A percentile compares a stretch with the other conserved stretches of the same genome.
Conservation (phyloP, 352 stramenopile species). For the Aphanomyces cochlioides region DNA sequence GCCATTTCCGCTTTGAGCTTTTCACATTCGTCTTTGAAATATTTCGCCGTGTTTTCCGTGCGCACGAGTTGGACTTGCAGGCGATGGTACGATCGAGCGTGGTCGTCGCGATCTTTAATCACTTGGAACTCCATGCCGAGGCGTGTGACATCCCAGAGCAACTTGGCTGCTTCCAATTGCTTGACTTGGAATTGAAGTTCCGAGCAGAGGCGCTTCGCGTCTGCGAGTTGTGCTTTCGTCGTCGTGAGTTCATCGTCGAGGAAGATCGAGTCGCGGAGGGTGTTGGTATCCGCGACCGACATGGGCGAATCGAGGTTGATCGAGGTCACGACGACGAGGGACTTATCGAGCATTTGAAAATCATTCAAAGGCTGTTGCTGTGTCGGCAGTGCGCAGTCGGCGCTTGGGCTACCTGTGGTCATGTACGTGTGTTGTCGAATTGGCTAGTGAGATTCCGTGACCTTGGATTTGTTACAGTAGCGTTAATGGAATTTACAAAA, state of each 20-base stretch:
- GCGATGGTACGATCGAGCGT: not conserved
- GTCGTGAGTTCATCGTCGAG: slow-evolving; percentile 3
- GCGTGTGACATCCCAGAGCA: slow-evolving; percentile 31
- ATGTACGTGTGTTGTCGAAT: no score
- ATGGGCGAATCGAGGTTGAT: not conserved
- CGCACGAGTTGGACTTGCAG: slow-evolving; percentile 11
- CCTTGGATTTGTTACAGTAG: no score
- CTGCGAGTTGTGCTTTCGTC: not conserved
- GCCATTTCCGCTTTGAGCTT: slow-evolving; percentile 9
- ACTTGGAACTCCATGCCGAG: slow-evolving; percentile 1
- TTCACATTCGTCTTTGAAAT: not conserved
- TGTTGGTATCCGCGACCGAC: not conserved
- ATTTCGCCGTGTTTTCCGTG: not conserved
- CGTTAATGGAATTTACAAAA: no score
- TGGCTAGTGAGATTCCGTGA: no score
- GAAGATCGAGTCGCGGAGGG: not conserved
- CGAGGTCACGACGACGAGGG: not conserved
- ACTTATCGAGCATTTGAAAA: not conserved
- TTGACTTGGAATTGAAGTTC: slow-evolving; percentile 20
- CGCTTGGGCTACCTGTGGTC: no score
- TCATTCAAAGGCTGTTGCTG: not conserved
- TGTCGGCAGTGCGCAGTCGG: no score
- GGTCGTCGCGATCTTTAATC: slow-evolving; percentile 20
- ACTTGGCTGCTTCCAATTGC: slow-evolving; percentile 18
- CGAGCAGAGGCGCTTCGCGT: not conserved